phyloP scores from a whole-genome alignment of 139 green algal genomes.

The Trebouxia sp. region DNA sequence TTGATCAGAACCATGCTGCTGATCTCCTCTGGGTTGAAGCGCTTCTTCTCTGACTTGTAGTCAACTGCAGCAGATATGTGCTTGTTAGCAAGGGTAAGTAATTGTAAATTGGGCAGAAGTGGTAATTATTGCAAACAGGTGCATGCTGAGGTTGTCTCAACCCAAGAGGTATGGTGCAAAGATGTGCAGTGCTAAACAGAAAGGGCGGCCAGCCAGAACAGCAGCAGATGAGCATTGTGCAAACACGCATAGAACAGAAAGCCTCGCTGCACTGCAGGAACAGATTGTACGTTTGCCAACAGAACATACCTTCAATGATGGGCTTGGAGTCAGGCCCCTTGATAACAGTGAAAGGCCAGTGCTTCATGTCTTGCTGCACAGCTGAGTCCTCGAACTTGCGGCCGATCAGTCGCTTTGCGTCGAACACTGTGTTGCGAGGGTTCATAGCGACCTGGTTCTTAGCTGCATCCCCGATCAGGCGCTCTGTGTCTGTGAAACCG shows the following conservation, averaged over 20 bases:
- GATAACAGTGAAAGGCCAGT: slow-evolving; percentile 84
- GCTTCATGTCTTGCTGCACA: slow-evolving; percentile 91
- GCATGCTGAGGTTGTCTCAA: too few species aligned
- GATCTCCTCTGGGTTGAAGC: slow-evolving; percentile 95
- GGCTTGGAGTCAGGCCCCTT: slow-evolving; percentile 84
- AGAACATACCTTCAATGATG: slow-evolving; percentile 70
- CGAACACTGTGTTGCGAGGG: slow-evolving; percentile 95
- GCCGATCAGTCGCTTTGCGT: slow-evolving; percentile 97
- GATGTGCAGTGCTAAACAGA: too few species aligned
- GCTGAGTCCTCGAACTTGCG: slow-evolving; percentile 83
- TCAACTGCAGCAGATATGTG: slow-evolving; percentile 62
- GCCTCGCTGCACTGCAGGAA: neutral
- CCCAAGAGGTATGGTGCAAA: too few species aligned
- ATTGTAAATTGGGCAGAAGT: neutral
- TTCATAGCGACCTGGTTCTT: slow-evolving; percentile 95
- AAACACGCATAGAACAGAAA: too few species aligned
- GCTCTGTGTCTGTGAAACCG: slow-evolving; percentile 97
- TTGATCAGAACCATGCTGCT: slow-evolving; percentile 96
- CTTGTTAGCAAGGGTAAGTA: neutral
- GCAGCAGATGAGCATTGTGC: neutral
- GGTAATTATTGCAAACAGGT: too few species aligned
- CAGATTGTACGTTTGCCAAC: neutral
- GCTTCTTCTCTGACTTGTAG: slow-evolving; percentile 97
- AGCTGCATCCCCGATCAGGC: slow-evolving; percentile 91
- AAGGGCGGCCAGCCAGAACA: too few species aligned